These are phyloP conservation scores for Acmispon strigosus DNA, from an alignment of 306 rosid genomes.

Conservation along the genomic window DNA sequence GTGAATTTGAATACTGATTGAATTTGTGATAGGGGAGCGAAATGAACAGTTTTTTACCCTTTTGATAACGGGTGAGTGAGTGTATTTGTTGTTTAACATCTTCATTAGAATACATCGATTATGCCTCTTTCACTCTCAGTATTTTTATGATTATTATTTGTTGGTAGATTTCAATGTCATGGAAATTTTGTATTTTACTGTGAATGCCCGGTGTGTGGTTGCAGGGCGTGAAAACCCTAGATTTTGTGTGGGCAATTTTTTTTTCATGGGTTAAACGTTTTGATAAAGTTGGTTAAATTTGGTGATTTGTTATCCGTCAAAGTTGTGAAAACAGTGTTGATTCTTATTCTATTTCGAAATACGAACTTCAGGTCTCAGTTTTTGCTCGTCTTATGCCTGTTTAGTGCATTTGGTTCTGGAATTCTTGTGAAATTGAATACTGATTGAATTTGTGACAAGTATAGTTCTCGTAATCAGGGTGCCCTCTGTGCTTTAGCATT, in stretches of 20 bases:
- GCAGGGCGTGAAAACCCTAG: conserved; percentile 8
- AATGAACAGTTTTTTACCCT: too few relatives aligned
- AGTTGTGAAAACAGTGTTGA: not conserved
- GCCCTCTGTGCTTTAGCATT: not conserved
- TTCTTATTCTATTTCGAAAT: not conserved
- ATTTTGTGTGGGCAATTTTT: not conserved
- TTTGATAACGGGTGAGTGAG: not conserved
- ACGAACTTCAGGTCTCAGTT: not conserved
- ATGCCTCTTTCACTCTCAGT: not conserved
- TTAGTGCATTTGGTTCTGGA: not conserved
- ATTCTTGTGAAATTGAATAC: not conserved
- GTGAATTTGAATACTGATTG: too few relatives aligned
- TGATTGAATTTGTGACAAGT: not conserved
- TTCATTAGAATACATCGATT: not conserved
- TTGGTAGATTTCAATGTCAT: not conserved
- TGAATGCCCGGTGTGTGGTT: not conserved
- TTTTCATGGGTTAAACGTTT: not conserved
- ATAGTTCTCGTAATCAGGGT: not conserved
- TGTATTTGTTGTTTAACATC: not conserved
- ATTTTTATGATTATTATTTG: not conserved
- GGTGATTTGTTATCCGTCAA: not conserved
- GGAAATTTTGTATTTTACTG: not conserved
- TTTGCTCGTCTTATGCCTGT: not conserved
- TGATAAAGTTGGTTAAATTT: not conserved
- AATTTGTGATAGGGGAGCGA: too few relatives aligned